Base-by-base conservation (phyloP, 306 rosid genomes). In the Medicago ruthenica region DNA sequence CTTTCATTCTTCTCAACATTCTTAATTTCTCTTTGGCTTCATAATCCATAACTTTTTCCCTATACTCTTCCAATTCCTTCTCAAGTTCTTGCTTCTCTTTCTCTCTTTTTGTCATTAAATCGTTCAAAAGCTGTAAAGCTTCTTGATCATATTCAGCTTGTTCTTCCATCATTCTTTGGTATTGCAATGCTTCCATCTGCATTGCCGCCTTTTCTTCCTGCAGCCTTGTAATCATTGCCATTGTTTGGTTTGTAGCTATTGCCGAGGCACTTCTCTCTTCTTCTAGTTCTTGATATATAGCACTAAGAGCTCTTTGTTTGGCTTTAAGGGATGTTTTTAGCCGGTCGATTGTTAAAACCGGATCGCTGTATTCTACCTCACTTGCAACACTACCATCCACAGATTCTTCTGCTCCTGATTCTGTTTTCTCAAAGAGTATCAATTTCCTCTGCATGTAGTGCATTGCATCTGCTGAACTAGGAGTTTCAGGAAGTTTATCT, bases 141-240 rank as follows among this genome's bases (percentile, higher is more conserved):
- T 89, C 97, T 42, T 92, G 97, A 64, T 92, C 97, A 66, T 92
- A 89, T 78, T 92, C 97, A 1, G 97, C 80, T 81, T 92, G 97
- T 81, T 92, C 97, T 87, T 92, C 97, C 93, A 92, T 92, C 96
- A 92, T 92, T 57, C 96, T 79, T 64, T 92, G 96, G 83, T 92
- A 92, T 78, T 92, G 97, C 82, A 89, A 59, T 37, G 96, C 97
- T 81, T 92, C 96, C 97, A 92, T 92, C 83, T 89, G 93, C 96
- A 88, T 87, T 53, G 93, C 88, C 1, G 96, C 96, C 60, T 92
- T 92, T 80, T 92, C 97, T 84, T 92, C 97, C 41, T 92, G 97
- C 66, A 92, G 85, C 73, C 97, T 86, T n/a, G 97, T 92, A 55
- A 89, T 92, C 97, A 92, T 92, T 15, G 96, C 96, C 97, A 92